Percentiles rank a stretch among this genome's conserved stretches.
phyloP scores from a whole-genome alignment of 805 yeast species.

The Candida peoriensis region DNA sequence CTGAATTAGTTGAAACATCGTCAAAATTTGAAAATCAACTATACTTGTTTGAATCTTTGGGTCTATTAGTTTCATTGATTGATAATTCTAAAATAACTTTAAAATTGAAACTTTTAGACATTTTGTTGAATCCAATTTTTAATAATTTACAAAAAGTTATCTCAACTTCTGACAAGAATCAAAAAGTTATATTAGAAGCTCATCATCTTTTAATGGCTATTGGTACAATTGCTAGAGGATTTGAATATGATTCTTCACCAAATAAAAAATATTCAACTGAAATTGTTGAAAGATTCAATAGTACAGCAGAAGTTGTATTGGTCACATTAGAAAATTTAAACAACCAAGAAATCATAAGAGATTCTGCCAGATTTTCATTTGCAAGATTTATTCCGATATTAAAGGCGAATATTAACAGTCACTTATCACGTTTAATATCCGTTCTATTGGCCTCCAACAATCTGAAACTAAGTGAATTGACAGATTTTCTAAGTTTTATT shows the following conservation, averaged over 20 bases:
- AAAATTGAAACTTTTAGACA: constrained; percentile 46
- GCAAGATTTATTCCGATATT: constrained; percentile 81
- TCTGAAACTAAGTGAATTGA: constrained; percentile 58
- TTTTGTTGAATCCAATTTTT: constrained; percentile 71
- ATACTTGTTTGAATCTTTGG: constrained; percentile 81
- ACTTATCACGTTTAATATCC: constrained; percentile 67
- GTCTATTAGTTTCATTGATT: constrained; percentile 60
- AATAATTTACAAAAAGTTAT: constrained; percentile 64
- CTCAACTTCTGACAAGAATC: constrained; percentile 33
- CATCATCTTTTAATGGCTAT: constrained; percentile 86
- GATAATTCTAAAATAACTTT: constrained; percentile 39
- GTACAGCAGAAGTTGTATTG: constrained; percentile 75
- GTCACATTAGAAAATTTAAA: constrained; percentile 77
- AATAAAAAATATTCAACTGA: constrained; percentile 31
- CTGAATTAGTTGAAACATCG: constrained; percentile 40
- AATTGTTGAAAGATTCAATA: constrained; percentile 46
- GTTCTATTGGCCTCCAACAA: constrained; percentile 54
- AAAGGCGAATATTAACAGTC: constrained; percentile 43
- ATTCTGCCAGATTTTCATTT: constrained; percentile 80
- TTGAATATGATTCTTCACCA: constrained; percentile 35
- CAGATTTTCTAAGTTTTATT: constrained; percentile 78
- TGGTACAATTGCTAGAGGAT: constrained; percentile 86
- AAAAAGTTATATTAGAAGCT: constrained; percentile 57
- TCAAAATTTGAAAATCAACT: constrained; percentile 73
- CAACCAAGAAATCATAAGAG: constrained; percentile 66